Evolutionary conservation across 495 filamentous ascomycete species (phyloP).

Genomic region (Aspergillus bridgeri): DNA sequence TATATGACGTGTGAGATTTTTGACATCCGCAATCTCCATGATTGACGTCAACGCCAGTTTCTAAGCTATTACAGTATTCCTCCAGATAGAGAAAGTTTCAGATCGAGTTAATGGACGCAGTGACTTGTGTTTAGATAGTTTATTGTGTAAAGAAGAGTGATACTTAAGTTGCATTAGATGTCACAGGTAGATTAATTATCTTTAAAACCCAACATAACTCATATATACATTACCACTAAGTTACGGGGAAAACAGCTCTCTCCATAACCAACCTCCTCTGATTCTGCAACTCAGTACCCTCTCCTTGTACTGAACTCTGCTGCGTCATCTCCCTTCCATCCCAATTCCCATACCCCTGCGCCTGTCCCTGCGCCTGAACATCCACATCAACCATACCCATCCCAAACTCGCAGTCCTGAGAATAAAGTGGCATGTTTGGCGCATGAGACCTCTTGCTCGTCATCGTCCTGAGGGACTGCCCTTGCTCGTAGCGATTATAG

Average conservation of each 20-base stretch:
- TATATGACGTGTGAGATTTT: too few species aligned
- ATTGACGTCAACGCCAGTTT: too few species aligned
- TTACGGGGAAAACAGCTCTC: too few species aligned
- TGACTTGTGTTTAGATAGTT: too few species aligned
- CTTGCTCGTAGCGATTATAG: conserved; percentile 18
- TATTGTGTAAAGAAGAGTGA: too few species aligned
- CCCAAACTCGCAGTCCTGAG: conserved; percentile 30
- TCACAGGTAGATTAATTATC: too few species aligned
- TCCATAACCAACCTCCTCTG: conserved; percentile 24
- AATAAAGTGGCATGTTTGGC: conserved; percentile 19
- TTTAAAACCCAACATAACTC: too few species aligned
- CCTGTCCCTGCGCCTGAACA: conserved; percentile 6
- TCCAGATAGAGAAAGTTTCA: too few species aligned
- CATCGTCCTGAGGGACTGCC: conserved; percentile 19
- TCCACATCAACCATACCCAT: conserved; percentile 36
- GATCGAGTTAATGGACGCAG: too few species aligned
- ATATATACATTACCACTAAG: conserved; percentile 8
- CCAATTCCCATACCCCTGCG: neutral
- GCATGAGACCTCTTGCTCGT: conserved; percentile 20
- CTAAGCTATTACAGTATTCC: too few species aligned
- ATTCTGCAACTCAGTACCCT: conserved; percentile 21
- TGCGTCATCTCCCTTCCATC: conserved; percentile 32
- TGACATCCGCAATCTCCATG: too few species aligned
- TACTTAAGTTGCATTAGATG: too few species aligned
- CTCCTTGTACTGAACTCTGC: conserved; percentile 20